These are phyloP conservation scores for Phialophora tarda DNA, from an alignment of 2,329 filamentous ascomycete genomes.

Conservation along the genomic window DNA sequence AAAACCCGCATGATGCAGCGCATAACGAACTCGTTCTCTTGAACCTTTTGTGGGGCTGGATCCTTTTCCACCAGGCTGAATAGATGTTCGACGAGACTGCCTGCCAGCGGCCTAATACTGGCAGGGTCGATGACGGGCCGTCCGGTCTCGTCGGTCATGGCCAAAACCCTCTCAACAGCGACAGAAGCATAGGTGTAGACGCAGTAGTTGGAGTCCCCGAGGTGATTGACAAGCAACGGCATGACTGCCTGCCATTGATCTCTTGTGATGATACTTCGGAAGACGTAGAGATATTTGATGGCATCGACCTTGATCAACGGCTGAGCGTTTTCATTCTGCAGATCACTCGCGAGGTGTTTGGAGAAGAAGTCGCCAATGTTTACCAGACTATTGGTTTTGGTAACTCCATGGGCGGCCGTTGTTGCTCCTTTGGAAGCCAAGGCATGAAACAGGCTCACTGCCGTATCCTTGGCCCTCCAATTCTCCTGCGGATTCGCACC, in stretches of 20 bases:
- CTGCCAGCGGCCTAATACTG: slow-evolving; percentile 80
- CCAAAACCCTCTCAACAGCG: slow-evolving; percentile 90
- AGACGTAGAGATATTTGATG: slow-evolving; percentile 97
- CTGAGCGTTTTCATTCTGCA: slow-evolving; percentile 73
- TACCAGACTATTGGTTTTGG: slow-evolving; percentile 83
- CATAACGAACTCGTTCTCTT: slow-evolving; percentile 99
- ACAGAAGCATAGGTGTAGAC: slow-evolving; percentile 98
- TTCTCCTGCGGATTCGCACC: slow-evolving; percentile 70
- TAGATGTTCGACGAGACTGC: slow-evolving; percentile 84
- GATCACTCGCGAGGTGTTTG: slow-evolving; percentile 85
- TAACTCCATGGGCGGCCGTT: slow-evolving; percentile 86
- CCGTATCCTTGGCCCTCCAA: slow-evolving; percentile 98
- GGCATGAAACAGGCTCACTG: slow-evolving; percentile 94
- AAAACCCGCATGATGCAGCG: slow-evolving; percentile 97
- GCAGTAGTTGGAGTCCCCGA: slow-evolving; percentile 89
- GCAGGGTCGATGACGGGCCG: slow-evolving; percentile 78
- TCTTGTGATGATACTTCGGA: slow-evolving; percentile 91
- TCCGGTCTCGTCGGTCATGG: slow-evolving; percentile 73
- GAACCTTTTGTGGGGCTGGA: slow-evolving; percentile 83
- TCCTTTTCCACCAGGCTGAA: slow-evolving; percentile 91
- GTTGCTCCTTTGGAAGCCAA: slow-evolving; percentile 90
- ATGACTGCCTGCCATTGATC: slow-evolving; percentile 91
- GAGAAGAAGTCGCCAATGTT: slow-evolving; percentile 96
- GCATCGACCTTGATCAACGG: slow-evolving; percentile 95
- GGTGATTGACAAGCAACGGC: slow-evolving; percentile 85